Evolutionary conservation across 192 early-diverging fungal species (phyloP).

Genomic region (Coemansia sp.): DNA sequence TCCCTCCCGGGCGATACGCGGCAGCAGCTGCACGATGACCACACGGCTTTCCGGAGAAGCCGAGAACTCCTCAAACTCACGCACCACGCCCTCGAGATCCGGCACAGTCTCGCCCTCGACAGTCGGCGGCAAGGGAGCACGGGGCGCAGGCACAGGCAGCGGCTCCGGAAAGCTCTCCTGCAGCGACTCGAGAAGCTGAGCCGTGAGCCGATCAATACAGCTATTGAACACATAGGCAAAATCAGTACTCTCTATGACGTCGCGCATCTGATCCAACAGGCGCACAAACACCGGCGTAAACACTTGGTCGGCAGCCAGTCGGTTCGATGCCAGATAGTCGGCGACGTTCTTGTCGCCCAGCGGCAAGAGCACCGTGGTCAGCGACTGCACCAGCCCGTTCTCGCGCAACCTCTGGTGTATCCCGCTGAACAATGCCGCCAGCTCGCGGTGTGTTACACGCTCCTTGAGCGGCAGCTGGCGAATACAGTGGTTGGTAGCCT

Average conservation of each 20-base stretch:
- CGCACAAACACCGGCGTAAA: slow-evolving; percentile 69
- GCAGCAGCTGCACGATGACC: slow-evolving; percentile 67
- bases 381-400: slow-evolving; percentile 31
- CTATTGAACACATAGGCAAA: slow-evolving; percentile 49
- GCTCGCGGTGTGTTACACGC: slow-evolving; percentile 65
- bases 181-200: slow-evolving; percentile 53
- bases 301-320: slow-evolving; percentile 45
- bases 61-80: slow-evolving; percentile 64
- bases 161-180: slow-evolving; percentile 58
- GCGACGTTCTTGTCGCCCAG: slow-evolving; percentile 35
- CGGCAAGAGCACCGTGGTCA: slow-evolving; percentile 39
- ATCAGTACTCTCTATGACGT: slow-evolving; percentile 76
- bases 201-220: slow-evolving; percentile 52
- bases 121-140: slow-evolving; percentile 44
- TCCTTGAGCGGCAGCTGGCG: slow-evolving; percentile 65
- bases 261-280: slow-evolving; percentile 86
- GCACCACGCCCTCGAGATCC: slow-evolving; percentile 58
- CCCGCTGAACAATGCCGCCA: slow-evolving; percentile 58
- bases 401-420: slow-evolving; percentile 63
- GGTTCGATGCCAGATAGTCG: slow-evolving; percentile 47
- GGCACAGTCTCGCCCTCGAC: slow-evolving; percentile 47
- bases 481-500: slow-evolving; percentile 51
- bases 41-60: slow-evolving; percentile 57
- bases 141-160: slow-evolving; percentile 22
- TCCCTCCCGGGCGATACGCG: slow-evolving; percentile 68